phyloP scores from a whole-genome alignment of 495 filamentous ascomycete species.

The Umbilicaria muhlenbergii region DNA sequence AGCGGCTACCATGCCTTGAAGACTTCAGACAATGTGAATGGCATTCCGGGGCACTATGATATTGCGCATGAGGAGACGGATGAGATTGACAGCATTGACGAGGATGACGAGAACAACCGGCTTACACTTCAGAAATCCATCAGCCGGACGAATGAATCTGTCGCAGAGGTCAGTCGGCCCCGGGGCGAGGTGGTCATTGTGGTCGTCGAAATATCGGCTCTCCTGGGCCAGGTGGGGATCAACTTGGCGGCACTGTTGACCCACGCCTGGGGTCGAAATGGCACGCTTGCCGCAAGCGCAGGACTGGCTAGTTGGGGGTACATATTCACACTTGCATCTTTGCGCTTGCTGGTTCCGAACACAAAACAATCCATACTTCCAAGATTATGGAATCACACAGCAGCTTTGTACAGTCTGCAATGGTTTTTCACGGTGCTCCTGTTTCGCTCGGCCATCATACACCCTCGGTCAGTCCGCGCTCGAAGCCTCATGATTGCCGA shows the following conservation, averaged over 20 bases:
- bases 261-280: conserved; percentile 36
- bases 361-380: conserved; percentile 41
- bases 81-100: conserved; percentile 36
- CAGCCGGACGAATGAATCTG: conserved; percentile 42
- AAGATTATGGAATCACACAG: conserved; percentile 84
- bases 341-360: conserved; percentile 58
- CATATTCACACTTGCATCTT: conserved; percentile 53
- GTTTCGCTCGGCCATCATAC: conserved; percentile 76
- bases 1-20: conserved; percentile 34
- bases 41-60: conserved; percentile 20
- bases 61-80: conserved; percentile 28
- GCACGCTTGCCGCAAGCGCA: conserved; percentile 44
- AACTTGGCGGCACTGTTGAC: conserved; percentile 45
- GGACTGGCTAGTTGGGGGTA: conserved; percentile 66
- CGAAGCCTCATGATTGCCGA: conserved; percentile 47
- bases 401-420: conserved; percentile 65
- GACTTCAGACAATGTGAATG: conserved; percentile 23
- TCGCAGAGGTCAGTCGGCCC: conserved; percentile 65
- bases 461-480: conserved; percentile 47
- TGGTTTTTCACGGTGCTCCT: conserved; percentile 63
- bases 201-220: conserved; percentile 54
- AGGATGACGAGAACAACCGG: conserved; percentile 49
- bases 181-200: conserved; percentile 54
- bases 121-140: conserved; percentile 48
- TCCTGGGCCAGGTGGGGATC: conserved; percentile 53